Evolutionary conservation across 164 flowering plant genomes (phyloP), one percentile per base, ranked within the genome.

Genomic region (Magnolia officinalis): DNA sequence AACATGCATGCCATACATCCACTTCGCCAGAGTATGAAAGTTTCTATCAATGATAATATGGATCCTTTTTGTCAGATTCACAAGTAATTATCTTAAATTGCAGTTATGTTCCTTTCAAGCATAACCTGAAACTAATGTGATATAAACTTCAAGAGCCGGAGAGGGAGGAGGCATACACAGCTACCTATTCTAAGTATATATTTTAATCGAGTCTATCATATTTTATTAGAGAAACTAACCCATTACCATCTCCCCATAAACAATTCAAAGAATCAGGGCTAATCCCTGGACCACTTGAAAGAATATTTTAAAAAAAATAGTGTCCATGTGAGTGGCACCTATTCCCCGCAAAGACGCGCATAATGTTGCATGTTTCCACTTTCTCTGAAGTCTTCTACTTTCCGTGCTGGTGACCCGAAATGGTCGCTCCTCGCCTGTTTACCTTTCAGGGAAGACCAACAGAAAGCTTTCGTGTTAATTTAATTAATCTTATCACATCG

Each of bases 281-380:
- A 85, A 80, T 82, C 80, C 61, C 58, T 73, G 92, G 88, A 87
- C 89, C 89, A 85, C 89, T 50, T 70, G 45, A 68, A 45, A 61
- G 73, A 75, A 49, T 75, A 74, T 68, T 31, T 70, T 29, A 68
- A 55, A 65, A 75, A 75, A 29, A 77, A 74, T 71, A 50, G 19
- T 23, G 77, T 76, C 81, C 90, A 90, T 90, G 91, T 88, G 93
- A 85, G 72, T 76, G 55, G 86, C 90, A 90, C 84, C 80, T 71
- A 64, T 77, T 6, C 18, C 70, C 76, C 74, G 74, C 72, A 77
- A 76, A 66, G 67, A 72, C 63, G 81, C 63, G 81, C 83, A 81
- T 73, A 67, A 70, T 72, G 73, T 72, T 71, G 78, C 87, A 82
- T 82, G 85, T 80, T 81, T 81, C 80, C 74, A 79, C 87, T 78